phyloP scores from a whole-genome alignment of 2,329 filamentous ascomycete genomes.

The Leptographium wingfieldii region DNA sequence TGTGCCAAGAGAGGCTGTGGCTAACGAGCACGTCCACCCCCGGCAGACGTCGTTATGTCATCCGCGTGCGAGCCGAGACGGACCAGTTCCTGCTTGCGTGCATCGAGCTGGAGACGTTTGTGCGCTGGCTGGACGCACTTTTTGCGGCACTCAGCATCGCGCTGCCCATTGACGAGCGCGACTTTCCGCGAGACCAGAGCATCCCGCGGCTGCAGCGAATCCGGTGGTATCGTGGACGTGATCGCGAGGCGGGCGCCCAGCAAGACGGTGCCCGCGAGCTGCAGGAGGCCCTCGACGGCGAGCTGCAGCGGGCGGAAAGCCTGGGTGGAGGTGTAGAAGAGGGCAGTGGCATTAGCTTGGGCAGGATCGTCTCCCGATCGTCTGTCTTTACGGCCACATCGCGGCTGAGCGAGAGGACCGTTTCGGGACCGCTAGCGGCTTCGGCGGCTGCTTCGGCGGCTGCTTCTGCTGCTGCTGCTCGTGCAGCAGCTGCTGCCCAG shows the following conservation, averaged over 20 bases:
- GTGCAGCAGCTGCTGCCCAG: not conserved
- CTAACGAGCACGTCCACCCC: not conserved
- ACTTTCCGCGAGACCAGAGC: slow-evolving; percentile 48
- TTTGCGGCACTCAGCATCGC: slow-evolving; percentile 65
- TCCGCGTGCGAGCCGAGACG: slow-evolving; percentile 59
- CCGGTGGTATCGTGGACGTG: slow-evolving; percentile 33
- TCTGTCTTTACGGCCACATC: not conserved
- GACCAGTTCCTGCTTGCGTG: slow-evolving; percentile 63
- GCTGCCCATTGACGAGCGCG: slow-evolving; percentile 56
- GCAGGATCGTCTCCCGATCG: not conserved
- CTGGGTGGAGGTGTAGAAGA: not conserved
- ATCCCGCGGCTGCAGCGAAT: slow-evolving; percentile 44
- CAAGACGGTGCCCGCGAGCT: not conserved
- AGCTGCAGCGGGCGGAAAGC: not conserved
- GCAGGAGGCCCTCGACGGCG: not conserved
- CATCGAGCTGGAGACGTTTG: slow-evolving; percentile 49
- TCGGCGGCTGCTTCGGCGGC: not conserved
- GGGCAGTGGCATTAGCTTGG: not conserved
- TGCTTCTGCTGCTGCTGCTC: not conserved
- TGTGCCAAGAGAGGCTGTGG: not conserved
- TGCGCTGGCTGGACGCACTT: slow-evolving; percentile 55
- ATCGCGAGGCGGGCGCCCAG: not conserved
- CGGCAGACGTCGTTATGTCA: slow-evolving; percentile 46
- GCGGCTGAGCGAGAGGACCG: no score
- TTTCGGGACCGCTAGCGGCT: no score